Evolutionary conservation across 345 rosid genomes (phyloP).

Genomic region (Salix viminalis): DNA sequence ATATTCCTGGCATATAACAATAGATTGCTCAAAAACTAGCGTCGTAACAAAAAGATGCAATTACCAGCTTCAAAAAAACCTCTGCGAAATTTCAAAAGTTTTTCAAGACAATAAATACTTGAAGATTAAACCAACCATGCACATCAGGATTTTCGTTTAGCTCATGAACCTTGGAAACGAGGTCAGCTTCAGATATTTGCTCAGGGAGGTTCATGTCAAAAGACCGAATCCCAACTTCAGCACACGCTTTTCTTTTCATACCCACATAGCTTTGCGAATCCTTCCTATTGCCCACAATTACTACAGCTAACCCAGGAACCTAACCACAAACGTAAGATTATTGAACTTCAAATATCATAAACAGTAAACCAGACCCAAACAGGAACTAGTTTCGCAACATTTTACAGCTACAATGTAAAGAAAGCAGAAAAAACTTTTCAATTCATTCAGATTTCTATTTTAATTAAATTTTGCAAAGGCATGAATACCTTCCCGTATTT

Average conservation of each 20-base stretch:
- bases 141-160: constrained; percentile 70
- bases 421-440: neutral
- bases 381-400: neutral
- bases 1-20: constrained; percentile 51
- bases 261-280: constrained; percentile 87
- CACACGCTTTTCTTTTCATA: constrained; percentile 89
- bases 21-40: neutral
- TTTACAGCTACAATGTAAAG: neutral
- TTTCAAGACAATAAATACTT: neutral
- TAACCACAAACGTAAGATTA: constrained; percentile 16
- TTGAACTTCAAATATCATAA: neutral
- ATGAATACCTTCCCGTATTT: constrained; percentile 68
- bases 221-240: constrained; percentile 87
- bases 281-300: constrained; percentile 72
- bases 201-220: constrained; percentile 71
- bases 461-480: neutral
- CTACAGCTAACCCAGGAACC: constrained; percentile 93
- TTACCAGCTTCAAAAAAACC: neutral
- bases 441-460: neutral
- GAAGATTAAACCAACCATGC: constrained; percentile 49
- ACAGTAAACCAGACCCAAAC: neutral
- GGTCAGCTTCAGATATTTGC: constrained; percentile 61
- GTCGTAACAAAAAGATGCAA: neutral
- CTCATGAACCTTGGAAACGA: constrained; percentile 79
- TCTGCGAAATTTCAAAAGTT: neutral